Percentiles rank a stretch among this genome's conserved stretches.
phyloP scores from a whole-genome alignment of 1,284 basidiomycete genomes.

The Meripilus lineatus region DNA sequence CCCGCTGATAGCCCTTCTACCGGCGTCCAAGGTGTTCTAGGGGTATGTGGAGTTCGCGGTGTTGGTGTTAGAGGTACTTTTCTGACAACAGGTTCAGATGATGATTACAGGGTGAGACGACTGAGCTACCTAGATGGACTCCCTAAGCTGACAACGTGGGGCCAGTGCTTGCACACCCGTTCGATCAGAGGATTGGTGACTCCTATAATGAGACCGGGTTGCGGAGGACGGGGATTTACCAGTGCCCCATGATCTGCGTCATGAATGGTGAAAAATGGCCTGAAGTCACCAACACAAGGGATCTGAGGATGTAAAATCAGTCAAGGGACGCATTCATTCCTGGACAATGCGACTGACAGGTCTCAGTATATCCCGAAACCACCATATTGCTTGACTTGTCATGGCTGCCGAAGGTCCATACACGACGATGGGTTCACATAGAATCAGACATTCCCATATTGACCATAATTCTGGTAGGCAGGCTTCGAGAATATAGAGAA shows the following conservation, averaged over 20 bases:
- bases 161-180: slow-evolving; percentile 88
- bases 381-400: slow-evolving; percentile 85
- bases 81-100: too few relatives aligned
- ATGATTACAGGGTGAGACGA: background rate
- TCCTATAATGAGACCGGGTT: slow-evolving; percentile 80
- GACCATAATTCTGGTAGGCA: slow-evolving; percentile 84
- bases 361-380: slow-evolving; percentile 84
- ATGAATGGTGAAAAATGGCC: slow-evolving; percentile 96
- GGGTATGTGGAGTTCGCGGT: slow-evolving; percentile 4
- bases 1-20: slow-evolving; percentile 34
- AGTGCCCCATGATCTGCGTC: slow-evolving; percentile 78
- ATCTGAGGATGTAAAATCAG: slow-evolving; percentile 42
- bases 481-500: slow-evolving; percentile 70
- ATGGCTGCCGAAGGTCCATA: slow-evolving; percentile 79
- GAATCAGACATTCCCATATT: slow-evolving; percentile 87
- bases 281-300: slow-evolving; percentile 79
- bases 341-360: slow-evolving; percentile 50
- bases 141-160: slow-evolving; percentile 77
- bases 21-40: slow-evolving; percentile 6
- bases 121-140: slow-evolving; percentile 15
- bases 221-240: slow-evolving; percentile 82
- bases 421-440: slow-evolving; percentile 86
- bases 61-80: background rate
- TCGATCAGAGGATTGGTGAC: slow-evolving; percentile 96
- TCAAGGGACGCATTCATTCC: slow-evolving; percentile 1